phyloP scores from a whole-genome alignment of 805 yeast genomes.

The Cyberlindnera subsufficiens region DNA sequence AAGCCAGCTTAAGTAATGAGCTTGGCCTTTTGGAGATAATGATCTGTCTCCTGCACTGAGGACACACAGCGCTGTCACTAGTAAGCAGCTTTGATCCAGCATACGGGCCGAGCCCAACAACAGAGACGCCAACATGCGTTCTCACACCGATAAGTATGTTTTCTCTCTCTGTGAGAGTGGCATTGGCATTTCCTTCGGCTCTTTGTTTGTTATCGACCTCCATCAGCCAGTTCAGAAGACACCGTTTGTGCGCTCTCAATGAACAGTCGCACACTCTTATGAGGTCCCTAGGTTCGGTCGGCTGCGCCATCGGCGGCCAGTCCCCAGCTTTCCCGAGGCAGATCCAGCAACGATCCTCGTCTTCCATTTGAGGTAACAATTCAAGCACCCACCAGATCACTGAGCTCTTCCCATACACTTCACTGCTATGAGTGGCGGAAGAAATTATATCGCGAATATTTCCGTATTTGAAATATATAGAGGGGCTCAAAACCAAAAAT shows the following conservation, averaged over 20 bases:
- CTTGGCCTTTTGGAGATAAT: slow-evolving; percentile 20
- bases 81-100: slow-evolving; percentile 4
- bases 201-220: slow-evolving; percentile 15
- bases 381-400: not conserved
- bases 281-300: slow-evolving; percentile 28
- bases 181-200: slow-evolving; percentile 1
- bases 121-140: not conserved
- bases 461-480: no score
- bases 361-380: not conserved
- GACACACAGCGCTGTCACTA: slow-evolving; percentile 25
- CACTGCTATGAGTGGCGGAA: no score
- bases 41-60: slow-evolving; percentile 31
- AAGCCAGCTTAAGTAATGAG: slow-evolving; percentile 6
- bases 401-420: no score
- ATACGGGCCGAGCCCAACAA: slow-evolving; percentile 1
- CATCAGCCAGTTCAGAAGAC: slow-evolving; percentile 32
- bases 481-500: no score
- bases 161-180: not conserved
- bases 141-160: not conserved
- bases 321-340: slow-evolving; percentile 12
- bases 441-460: no score
- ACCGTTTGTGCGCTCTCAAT: slow-evolving; percentile 30
- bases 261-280: slow-evolving; percentile 34
- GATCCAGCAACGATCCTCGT: slow-evolving; percentile 14
- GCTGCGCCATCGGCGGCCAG: slow-evolving; percentile 14